A percentile compares a stretch with the other conserved stretches of the same genome.
Conservation (phyloP, 176 grass and related monocot genomes). For the Calamus simplicifolius region DNA sequence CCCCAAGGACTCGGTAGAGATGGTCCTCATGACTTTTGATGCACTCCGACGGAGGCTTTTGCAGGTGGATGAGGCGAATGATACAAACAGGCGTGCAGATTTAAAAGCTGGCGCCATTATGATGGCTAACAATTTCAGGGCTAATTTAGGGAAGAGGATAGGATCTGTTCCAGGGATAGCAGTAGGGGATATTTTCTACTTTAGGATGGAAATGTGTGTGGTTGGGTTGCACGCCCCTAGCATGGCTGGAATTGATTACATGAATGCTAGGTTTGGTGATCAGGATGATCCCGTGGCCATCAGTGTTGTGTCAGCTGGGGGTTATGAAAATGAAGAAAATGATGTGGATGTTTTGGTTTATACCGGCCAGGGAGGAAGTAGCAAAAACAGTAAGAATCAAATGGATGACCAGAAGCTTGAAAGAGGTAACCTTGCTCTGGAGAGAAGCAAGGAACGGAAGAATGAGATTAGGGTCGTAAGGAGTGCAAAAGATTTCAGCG, state of each 20-base stretch:
- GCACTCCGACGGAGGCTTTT: constrained; percentile 70
- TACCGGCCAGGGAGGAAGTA: constrained; percentile 72
- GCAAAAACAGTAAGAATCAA: constrained; percentile 44
- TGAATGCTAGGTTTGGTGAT: constrained; percentile 49
- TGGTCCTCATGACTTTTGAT: constrained; percentile 73
- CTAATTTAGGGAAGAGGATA: constrained; percentile 54
- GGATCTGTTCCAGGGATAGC: constrained; percentile 65
- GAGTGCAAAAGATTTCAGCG: constrained; percentile 56
- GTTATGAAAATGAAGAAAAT: constrained; percentile 83
- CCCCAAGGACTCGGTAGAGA: constrained; percentile 58
- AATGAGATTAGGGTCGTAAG: constrained; percentile 82
- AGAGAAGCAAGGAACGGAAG: constrained; percentile 59
- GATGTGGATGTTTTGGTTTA: constrained; percentile 70
- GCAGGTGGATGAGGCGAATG: constrained; percentile 62
- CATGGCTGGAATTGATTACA: constrained; percentile 95
- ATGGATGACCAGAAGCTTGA: constrained; percentile 72
- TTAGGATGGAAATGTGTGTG: constrained; percentile 81
- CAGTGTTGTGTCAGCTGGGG: constrained; percentile 79
- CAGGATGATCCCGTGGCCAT: constrained; percentile 72
- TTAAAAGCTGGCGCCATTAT: constrained; percentile 61
- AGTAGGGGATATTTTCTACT: constrained; percentile 93
- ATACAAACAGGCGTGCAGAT: constrained; percentile 55
- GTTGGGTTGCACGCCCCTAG: constrained; percentile 72
- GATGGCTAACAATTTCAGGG: constrained; percentile 46
- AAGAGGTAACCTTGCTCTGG: constrained; percentile 81